Evolutionary conservation across 306 rosid species (phyloP).

Genomic region (Astragalus membranaceus): DNA sequence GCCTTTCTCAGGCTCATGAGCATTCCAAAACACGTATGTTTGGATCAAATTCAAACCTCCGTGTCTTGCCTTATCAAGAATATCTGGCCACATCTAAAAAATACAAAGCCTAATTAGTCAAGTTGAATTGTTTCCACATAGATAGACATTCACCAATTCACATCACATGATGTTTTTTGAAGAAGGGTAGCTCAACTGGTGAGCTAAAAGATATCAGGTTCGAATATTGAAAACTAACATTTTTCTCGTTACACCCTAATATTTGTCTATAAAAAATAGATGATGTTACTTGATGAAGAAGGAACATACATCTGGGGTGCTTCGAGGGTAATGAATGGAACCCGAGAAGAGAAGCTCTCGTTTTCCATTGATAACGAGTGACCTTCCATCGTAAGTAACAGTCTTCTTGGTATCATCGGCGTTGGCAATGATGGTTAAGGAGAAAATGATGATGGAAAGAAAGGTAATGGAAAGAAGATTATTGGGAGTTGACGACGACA

Average conservation of each 20-base stretch:
- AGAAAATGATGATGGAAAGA: not conserved
- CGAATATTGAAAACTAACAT: too few relatives aligned
- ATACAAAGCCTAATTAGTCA: not conserved
- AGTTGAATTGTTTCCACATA: too few relatives aligned
- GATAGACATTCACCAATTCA: too few relatives aligned
- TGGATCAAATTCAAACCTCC: conserved; percentile 82
- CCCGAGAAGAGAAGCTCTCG: conserved; percentile 72
- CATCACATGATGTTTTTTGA: too few relatives aligned
- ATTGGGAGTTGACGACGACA: not conserved
- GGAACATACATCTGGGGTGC: conserved; percentile 55
- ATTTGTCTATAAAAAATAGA: too few relatives aligned
- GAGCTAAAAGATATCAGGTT: too few relatives aligned
- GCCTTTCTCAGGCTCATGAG: conserved; percentile 71
- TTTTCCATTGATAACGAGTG: conserved; percentile 43
- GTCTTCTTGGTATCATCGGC: not conserved
- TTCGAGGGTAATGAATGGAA: conserved; percentile 78
- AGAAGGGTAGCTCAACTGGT: too few relatives aligned
- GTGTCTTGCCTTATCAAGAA: conserved; percentile 51
- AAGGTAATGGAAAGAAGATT: conserved; percentile 1
- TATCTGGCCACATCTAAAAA: conserved; percentile 70
- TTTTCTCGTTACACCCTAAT: too few relatives aligned
- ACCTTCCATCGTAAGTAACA: conserved; percentile 33
- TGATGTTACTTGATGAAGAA: conserved; percentile 5
- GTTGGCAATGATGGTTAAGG: not conserved
- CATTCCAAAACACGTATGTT: conserved; percentile 89